These are phyloP conservation scores for Suhomyces anneliseae DNA, from an alignment of 1,139 yeast species.

Conservation along the genomic window DNA sequence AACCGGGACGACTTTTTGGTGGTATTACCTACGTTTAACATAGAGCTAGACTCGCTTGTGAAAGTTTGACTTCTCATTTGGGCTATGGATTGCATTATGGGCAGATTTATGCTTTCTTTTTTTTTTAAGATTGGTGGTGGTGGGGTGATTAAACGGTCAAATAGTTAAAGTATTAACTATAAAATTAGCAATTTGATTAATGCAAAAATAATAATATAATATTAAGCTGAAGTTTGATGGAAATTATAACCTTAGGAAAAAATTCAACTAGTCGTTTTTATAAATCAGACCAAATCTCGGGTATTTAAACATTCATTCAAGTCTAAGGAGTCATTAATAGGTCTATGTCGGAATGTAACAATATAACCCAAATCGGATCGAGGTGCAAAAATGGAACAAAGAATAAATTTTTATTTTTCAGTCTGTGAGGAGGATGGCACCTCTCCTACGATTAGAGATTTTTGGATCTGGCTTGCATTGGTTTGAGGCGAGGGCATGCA, in stretches of 20 bases:
- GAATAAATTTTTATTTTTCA: too few relatives aligned
- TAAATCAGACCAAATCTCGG: conserved; percentile 2
- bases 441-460: neutral
- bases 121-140: neutral
- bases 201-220: too few relatives aligned
- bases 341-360: conserved; percentile 7
- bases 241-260: neutral
- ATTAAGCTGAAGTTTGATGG: too few relatives aligned
- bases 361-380: conserved; percentile 5
- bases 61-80: conserved; percentile 16
- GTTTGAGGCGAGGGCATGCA: neutral
- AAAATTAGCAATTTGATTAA: too few relatives aligned
- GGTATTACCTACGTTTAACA: conserved; percentile 6
- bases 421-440: neutral
- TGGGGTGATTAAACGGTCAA: conserved; percentile 1
- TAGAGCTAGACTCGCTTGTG: conserved; percentile 8
- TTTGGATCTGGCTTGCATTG: neutral
- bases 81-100: conserved; percentile 16
- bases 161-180: neutral
- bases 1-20: conserved; percentile 14
- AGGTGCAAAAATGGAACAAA: neutral
- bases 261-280: neutral
- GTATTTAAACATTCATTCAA: conserved; percentile 2
- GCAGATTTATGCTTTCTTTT: neutral
- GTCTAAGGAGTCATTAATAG: neutral